Conservation (phyloP, 768 basidiomycete species). For the Stropharia rugosoannulata region DNA sequence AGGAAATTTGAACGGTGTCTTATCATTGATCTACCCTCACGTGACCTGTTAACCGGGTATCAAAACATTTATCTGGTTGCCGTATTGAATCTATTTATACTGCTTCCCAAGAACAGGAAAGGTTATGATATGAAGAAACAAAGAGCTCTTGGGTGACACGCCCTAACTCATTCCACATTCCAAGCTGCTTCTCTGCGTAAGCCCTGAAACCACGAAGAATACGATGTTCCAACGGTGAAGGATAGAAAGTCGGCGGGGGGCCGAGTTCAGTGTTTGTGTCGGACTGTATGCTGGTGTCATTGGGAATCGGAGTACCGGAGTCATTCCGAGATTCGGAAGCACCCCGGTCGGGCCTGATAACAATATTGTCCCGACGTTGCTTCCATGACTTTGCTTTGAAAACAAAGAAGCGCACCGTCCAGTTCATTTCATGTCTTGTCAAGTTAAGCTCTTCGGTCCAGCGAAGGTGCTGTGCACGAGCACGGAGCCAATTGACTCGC, state of each 20-base stretch:
- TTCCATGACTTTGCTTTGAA: neutral
- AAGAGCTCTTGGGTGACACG: neutral
- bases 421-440: neutral
- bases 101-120: neutral
- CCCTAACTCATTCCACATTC: slow-evolving; percentile 7
- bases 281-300: no score
- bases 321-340: neutral
- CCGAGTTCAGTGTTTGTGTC: neutral
- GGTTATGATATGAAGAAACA: neutral
- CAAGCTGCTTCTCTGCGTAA: slow-evolving; percentile 3
- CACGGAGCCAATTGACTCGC: no score
- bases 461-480: neutral
- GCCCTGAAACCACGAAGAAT: neutral
- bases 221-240: neutral
- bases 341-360: no score
- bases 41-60: no score
- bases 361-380: neutral
- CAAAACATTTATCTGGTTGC: no score
- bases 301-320: no score
- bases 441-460: neutral
- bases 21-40: neutral
- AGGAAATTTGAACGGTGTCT: neutral
- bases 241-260: neutral
- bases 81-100: no score
- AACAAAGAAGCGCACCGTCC: neutral